Percentiles rank a stretch among this genome's conserved stretches.
phyloP scores from a whole-genome alignment of 2,329 filamentous ascomycete species.

The Beauveria caledonica region DNA sequence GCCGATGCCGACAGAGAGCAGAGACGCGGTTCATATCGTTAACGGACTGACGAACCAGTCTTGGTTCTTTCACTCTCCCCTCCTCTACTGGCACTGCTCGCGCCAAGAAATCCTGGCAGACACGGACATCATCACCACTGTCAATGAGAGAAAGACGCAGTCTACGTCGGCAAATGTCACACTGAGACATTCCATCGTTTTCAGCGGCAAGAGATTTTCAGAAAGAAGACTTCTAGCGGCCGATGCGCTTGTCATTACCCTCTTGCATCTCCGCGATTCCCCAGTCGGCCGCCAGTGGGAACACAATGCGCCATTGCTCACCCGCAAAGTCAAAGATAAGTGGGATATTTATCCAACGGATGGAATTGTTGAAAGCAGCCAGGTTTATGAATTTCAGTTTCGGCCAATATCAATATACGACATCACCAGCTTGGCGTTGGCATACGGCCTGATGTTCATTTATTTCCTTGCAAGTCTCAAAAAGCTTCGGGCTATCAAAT shows the following conservation, averaged over 20 bases:
- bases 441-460: slow-evolving; percentile 53
- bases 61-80: slow-evolving; percentile 76
- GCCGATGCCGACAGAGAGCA: slow-evolving; percentile 35
- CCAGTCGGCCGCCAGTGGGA: slow-evolving; percentile 60
- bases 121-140: slow-evolving; percentile 55
- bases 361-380: slow-evolving; percentile 44
- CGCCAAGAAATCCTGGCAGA: slow-evolving; percentile 49
- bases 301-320: slow-evolving; percentile 45
- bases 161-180: slow-evolving; percentile 65
- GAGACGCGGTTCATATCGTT: slow-evolving; percentile 49
- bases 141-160: slow-evolving; percentile 55
- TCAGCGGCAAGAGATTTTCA: slow-evolving; percentile 71
- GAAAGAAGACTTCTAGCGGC: slow-evolving; percentile 60
- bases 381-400: slow-evolving; percentile 72
- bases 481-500: slow-evolving; percentile 67
- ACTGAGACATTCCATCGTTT: slow-evolving; percentile 68
- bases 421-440: slow-evolving; percentile 52
- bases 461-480: slow-evolving; percentile 62
- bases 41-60: slow-evolving; percentile 54
- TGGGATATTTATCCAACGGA: slow-evolving; percentile 60
- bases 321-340: slow-evolving; percentile 37
- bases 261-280: slow-evolving; percentile 60
- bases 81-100: slow-evolving; percentile 74
- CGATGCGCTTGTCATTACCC: slow-evolving; percentile 69
- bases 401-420: slow-evolving; percentile 63